A percentile compares a stretch with the other conserved stretches of the same genome.
These are phyloP conservation scores for Citrus inodora DNA, from an alignment of 345 rosid genomes.

Conservation along the genomic window DNA sequence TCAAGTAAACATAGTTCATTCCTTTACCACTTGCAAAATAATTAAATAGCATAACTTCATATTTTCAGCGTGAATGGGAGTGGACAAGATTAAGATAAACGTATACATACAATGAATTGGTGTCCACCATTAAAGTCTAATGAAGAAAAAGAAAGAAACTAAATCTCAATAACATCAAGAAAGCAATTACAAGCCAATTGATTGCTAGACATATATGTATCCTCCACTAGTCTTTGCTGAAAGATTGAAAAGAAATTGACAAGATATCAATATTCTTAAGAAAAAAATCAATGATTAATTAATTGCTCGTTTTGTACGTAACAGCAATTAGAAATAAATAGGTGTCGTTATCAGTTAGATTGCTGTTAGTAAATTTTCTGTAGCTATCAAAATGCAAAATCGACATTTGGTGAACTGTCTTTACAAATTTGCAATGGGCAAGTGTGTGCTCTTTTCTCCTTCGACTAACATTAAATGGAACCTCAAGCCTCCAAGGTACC, in stretches of 20 bases:
- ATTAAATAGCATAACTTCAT: not conserved
- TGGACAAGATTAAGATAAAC: not conserved
- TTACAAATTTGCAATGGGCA: not conserved
- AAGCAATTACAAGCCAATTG: not conserved
- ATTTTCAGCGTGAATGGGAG: not conserved
- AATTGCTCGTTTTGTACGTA: not conserved
- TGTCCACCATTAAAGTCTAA: not conserved
- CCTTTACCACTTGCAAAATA: not conserved
- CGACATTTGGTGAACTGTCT: not conserved
- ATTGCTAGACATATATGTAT: not conserved
- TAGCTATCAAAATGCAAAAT: too few species aligned
- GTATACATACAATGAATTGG: not conserved
- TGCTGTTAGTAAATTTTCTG: not conserved
- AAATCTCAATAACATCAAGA: not conserved
- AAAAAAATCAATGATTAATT: not conserved
- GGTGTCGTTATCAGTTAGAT: not conserved
- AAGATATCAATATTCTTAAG: not conserved
- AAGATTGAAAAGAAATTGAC: too few species aligned
- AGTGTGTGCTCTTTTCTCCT: not conserved
- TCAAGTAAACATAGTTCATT: not conserved
- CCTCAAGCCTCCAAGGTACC: too few species aligned
- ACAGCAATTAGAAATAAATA: not conserved
- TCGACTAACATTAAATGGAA: not conserved
- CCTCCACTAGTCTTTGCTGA: not conserved
- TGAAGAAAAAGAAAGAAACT: not conserved